Percentiles rank a stretch among this genome's conserved stretches.
Conservation (phyloP, 2,329 filamentous ascomycete species). For the Corynespora cassiicola region DNA sequence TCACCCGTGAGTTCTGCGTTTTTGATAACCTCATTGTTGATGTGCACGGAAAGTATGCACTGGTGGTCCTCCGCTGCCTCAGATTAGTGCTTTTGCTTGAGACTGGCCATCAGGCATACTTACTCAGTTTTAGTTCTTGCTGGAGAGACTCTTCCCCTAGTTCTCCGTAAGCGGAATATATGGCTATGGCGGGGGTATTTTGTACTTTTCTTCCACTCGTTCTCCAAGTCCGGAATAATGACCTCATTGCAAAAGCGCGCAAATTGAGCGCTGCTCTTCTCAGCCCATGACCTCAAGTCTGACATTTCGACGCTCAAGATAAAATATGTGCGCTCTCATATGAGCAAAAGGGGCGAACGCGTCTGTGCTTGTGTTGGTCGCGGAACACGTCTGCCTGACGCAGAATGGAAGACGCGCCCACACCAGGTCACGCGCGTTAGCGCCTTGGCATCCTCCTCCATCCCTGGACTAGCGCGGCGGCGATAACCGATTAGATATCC, state of each 20-base stretch:
- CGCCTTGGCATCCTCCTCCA: too few species aligned
- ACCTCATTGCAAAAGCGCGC: slow-evolving; percentile 42
- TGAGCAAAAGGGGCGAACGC: too few species aligned
- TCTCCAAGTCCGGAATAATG: slow-evolving; percentile 37
- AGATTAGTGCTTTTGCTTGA: too few species aligned
- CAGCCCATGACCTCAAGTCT: slow-evolving; percentile 34
- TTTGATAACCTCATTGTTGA: slow-evolving; percentile 32
- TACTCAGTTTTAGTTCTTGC: slow-evolving; percentile 34
- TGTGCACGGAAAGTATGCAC: slow-evolving; percentile 28
- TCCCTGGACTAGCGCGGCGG: too few species aligned
- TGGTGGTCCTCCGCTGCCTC: slow-evolving; percentile 35
- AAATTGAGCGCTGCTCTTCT: slow-evolving; percentile 34
- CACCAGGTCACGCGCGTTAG: slow-evolving; percentile 12
- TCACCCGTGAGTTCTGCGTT: slow-evolving; percentile 32
- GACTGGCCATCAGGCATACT: slow-evolving; percentile 1
- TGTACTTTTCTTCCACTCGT: slow-evolving; percentile 43
- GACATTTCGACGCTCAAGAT: slow-evolving; percentile 32
- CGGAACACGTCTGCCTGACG: too few species aligned
- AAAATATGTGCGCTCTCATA: too few species aligned
- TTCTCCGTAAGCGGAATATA: neutral
- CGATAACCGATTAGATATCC: too few species aligned
- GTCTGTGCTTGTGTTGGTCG: too few species aligned
- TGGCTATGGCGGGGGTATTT: slow-evolving; percentile 2
- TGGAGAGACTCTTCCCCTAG: slow-evolving; percentile 33
- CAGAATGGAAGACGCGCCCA: slow-evolving; percentile 1